A percentile compares a stretch with the other conserved stretches of the same genome.
phyloP scores from a whole-genome alignment of 2,329 filamentous ascomycete species.

The Stagonosporopsis cucurbitacearum region DNA sequence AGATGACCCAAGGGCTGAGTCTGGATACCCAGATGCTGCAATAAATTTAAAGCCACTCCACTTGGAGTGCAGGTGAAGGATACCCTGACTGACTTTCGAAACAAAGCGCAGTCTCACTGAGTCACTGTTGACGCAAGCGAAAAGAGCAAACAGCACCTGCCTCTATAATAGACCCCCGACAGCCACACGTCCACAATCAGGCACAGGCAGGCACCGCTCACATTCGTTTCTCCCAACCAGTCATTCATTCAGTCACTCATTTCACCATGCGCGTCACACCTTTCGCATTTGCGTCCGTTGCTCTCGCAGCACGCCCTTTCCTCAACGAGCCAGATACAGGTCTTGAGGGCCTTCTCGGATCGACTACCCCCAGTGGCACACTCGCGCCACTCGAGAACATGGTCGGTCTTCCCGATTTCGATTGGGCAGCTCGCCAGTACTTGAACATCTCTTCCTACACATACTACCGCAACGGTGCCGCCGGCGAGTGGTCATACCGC shows the following conservation, averaged over 20 bases:
- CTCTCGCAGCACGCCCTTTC: conserved; percentile 43
- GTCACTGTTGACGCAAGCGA: not conserved
- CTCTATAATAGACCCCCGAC: conserved; percentile 1
- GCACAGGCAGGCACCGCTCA: conserved; percentile 9
- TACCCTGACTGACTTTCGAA: not conserved
- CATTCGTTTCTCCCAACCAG: not conserved
- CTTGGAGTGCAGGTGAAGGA: conserved; percentile 9
- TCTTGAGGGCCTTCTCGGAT: conserved; percentile 35
- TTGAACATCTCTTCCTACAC: conserved; percentile 59
- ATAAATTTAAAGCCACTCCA: conserved; percentile 12
- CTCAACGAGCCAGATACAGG: conserved; percentile 48
- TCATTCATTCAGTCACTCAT: conserved; percentile 19
- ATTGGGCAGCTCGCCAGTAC: conserved; percentile 59
- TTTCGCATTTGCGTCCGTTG: conserved; percentile 32
- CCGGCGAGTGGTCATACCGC: conserved; percentile 62
- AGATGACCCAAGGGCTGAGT: conserved; percentile 16
- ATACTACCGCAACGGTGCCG: conserved; percentile 65
- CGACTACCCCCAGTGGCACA: conserved; percentile 36
- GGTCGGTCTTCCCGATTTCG: conserved; percentile 61
- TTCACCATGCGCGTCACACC: conserved; percentile 33
- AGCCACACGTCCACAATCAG: not conserved
- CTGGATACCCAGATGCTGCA: conserved; percentile 4
- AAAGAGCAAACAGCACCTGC: not conserved
- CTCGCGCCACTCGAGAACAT: conserved; percentile 55
- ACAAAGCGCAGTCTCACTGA: not conserved